phyloP scores from a whole-genome alignment of 352 stramenopile genomes.

The Globisporangium sylvaticum region DNA sequence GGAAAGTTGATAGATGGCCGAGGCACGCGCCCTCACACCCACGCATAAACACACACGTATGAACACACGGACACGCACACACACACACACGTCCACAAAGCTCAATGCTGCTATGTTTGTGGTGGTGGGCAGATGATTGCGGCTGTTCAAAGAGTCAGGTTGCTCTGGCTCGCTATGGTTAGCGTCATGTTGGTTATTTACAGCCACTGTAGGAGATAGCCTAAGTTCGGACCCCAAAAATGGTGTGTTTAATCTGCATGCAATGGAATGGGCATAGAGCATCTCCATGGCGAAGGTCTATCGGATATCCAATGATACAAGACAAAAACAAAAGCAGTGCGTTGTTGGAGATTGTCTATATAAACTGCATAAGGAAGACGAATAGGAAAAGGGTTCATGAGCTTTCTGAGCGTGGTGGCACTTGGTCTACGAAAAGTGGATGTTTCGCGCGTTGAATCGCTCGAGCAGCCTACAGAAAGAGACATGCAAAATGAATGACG shows the following conservation, averaged over 20 bases:
- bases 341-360: conserved; percentile 2
- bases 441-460: conserved; percentile 95
- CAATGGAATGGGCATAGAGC: background rate
- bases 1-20: background rate
- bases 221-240: too few species aligned
- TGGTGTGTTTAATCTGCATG: background rate
- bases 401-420: too few species aligned
- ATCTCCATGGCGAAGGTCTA: background rate
- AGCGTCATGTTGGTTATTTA: too few species aligned
- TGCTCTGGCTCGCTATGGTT: too few species aligned
- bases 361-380: conserved; percentile 1
- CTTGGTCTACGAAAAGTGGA: conserved; percentile 92
- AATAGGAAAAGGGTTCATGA: too few species aligned
- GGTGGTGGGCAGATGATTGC: background rate
- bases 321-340: background rate
- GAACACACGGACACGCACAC: background rate
- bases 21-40: background rate
- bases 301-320: background rate
- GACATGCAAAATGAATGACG: background rate
- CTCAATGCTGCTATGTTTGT: background rate
- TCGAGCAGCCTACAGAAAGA: conserved; percentile 74
- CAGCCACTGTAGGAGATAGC: too few species aligned
- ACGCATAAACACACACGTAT: background rate
- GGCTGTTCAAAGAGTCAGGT: background rate
- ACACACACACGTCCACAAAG: background rate